Base-by-base conservation (phyloP, 768 basidiomycete species). In the Russula sp. region DNA sequence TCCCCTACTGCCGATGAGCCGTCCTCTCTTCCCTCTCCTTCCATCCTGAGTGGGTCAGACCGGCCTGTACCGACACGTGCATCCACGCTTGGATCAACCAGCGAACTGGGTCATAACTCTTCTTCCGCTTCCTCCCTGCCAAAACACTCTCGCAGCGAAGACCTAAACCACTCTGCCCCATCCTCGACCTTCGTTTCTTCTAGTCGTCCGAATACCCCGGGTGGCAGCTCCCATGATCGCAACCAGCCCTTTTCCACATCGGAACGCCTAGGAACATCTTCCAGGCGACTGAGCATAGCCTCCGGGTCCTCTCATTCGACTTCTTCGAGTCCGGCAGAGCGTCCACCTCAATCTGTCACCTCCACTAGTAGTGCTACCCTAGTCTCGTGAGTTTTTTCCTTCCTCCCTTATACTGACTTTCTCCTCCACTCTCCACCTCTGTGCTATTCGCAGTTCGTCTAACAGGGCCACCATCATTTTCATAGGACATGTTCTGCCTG, bases 401-500 rank as follows among this genome's bases (percentile, higher is more conserved):
- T 58, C 59, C 64, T 69, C 58, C 46, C 63, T 62, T 16, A 14
- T n/a, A 30, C 28, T 42, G 32, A 24, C n/a, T 36, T 22, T 6
- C 18, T 58, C 13, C 7, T 5, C 26, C 30, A 11, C 8, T 14
- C n/a, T 46, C 38, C 26, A 28, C 34, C 28, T 22, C 36, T 13
- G n/a, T 22, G n/a, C 42, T 24, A 48, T 44, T 55, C 51, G 18
- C 40, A 9, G 46, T 51, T 22, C 32, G 36, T 54, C 64, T 62
- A 59, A 63, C 55, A 18, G 42, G 22, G 22, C 30, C 18, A 34
- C 38, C n/a, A 24, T 44, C 14, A 36, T 46, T 66, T 67, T 59
- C 49, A 16, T 36, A 90, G 89, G 69, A 80, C 83, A 75, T 92
- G 90, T 72, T 84, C 87, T 28, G 84, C 90, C 14, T 92, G 90